A percentile compares a stretch with the other conserved stretches of the same genome.
These are phyloP conservation scores for Xylaria hypoxylon DNA, from an alignment of 2,329 filamentous ascomycete genomes.

Conservation along the genomic window DNA sequence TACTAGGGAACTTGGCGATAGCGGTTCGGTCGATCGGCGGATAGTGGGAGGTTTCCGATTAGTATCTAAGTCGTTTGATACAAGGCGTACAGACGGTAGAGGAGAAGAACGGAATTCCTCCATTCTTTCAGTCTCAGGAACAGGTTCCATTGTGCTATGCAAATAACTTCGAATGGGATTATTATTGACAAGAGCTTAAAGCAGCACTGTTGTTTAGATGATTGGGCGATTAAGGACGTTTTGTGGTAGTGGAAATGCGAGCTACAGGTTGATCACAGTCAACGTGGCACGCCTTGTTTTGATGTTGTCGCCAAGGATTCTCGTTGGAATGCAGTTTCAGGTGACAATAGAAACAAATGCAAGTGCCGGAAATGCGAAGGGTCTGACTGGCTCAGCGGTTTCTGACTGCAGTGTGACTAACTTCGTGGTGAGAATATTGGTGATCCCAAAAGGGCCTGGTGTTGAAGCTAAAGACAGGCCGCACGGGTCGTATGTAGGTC, in stretches of 20 bases:
- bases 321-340: constrained; percentile 46
- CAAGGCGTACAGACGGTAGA: constrained; percentile 62
- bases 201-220: background rate
- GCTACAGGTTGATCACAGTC: constrained; percentile 19
- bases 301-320: constrained; percentile 31
- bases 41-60: constrained; percentile 64
- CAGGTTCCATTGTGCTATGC: constrained; percentile 69
- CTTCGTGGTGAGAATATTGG: constrained; percentile 10
- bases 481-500: constrained; percentile 28
- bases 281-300: constrained; percentile 36
- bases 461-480: constrained; percentile 25
- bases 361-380: constrained; percentile 7
- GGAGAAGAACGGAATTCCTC: constrained; percentile 72
- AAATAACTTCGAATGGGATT: constrained; percentile 3
- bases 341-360: constrained; percentile 30
- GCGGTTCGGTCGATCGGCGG: constrained; percentile 70
- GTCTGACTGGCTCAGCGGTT: constrained; percentile 36
- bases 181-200: constrained; percentile 11
- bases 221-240: constrained; percentile 14
- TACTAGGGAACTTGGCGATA: constrained; percentile 64
- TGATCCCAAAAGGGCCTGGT: constrained; percentile 22
- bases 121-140: constrained; percentile 76
- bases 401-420: constrained; percentile 37
- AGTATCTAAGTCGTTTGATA: constrained; percentile 56
- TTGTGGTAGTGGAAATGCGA: constrained; percentile 15